These are phyloP conservation scores for Haplosporangium sp. DNA, from an alignment of 371 early-diverging fungal genomes.

Conservation along the genomic window DNA sequence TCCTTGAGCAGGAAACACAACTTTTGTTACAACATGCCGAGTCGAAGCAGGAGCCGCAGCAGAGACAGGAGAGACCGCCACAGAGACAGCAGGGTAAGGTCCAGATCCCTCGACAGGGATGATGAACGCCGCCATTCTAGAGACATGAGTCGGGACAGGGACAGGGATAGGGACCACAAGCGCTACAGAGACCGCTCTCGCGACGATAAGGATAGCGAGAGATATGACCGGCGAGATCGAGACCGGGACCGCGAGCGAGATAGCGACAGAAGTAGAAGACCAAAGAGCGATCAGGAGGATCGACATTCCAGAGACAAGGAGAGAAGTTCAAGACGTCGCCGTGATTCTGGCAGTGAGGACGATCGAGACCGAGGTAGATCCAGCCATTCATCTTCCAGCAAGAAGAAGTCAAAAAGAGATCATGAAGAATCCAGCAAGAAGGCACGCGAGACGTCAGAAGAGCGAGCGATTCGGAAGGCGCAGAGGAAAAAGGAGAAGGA, in stretches of 20 bases:
- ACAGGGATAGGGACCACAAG: constrained; percentile 4
- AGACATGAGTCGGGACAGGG: constrained; percentile 13
- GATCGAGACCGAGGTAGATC: constrained; percentile 28
- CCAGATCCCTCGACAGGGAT: constrained; percentile 18
- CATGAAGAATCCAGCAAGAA: constrained; percentile 24
- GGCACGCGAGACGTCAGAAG: constrained; percentile 47
- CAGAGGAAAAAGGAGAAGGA: constrained; percentile 49
- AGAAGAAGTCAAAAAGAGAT: constrained; percentile 32
- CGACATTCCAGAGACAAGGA: constrained; percentile 13
- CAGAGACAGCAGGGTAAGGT: constrained; percentile 11
- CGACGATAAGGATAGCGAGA: constrained; percentile 4
- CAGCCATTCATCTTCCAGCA: constrained; percentile 21
- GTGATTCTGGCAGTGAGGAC: constrained; percentile 17
- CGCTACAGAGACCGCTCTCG: constrained; percentile 15
- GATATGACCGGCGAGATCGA: constrained; percentile 2
- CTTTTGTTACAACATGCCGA: too few species aligned
- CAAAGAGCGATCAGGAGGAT: constrained; percentile 3
- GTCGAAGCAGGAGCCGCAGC: constrained; percentile 35
- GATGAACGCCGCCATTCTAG: constrained; percentile 12
- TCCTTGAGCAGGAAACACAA: too few species aligned
- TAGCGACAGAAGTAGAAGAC: neutral
- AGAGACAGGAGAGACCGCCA: constrained; percentile 27
- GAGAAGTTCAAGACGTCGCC: constrained; percentile 23
- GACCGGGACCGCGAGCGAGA: constrained; percentile 17
- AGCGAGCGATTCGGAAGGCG: constrained; percentile 39